Evolutionary conservation across 148 eudicot genomes (phyloP), one percentile per base, ranked within the genome.

Genomic region (Persicaria tinctoria): DNA sequence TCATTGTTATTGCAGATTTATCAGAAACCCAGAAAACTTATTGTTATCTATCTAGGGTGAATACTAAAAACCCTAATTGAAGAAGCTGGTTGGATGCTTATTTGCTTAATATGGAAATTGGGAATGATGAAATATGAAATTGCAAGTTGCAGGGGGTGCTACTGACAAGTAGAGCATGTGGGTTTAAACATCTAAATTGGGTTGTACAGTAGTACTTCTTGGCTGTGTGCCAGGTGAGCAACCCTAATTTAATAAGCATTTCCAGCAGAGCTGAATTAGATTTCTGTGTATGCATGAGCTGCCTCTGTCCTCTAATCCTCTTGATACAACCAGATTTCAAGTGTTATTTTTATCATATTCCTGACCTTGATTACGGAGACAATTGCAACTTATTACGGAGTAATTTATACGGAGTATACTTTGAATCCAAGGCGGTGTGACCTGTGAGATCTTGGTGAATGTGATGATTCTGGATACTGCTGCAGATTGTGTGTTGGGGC

Each of bases 151-250:
- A 64, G 32, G 5, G 69, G 69, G 8, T 64, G 46, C 7, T 64
- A 64, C 69, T 20, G 69, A 64, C 69, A 64, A 64, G 69, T n/a
- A 12, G 17, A 66, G 4, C 70, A 66, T 66, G 70, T 66, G 41
- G 41, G 3, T 32, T 32, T 32, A 32, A 27, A 66, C n/a, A 66
- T 66, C 70, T 66, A 66, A 66, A 38, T 10, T 66, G 70, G 70
- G 70, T 14, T 66, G 70, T 66, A 38, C 70, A 47, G 70, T 14
- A 38, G 70, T 66, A 38, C 70, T 64, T 64, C 6, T 32, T 62
- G 45, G 68, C 62, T 27, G 68, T 10, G 38, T 64, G 70, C 70
- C 70, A 64, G 70, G 38, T 46, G 38, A 64, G 70, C 69, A 63
- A 38, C 12, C 46, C 46, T 7, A 20, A 20, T 62, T 62, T 62